phyloP scores from a whole-genome alignment of 106 monocot genomes.

The Platanthera guangdongensis region DNA sequence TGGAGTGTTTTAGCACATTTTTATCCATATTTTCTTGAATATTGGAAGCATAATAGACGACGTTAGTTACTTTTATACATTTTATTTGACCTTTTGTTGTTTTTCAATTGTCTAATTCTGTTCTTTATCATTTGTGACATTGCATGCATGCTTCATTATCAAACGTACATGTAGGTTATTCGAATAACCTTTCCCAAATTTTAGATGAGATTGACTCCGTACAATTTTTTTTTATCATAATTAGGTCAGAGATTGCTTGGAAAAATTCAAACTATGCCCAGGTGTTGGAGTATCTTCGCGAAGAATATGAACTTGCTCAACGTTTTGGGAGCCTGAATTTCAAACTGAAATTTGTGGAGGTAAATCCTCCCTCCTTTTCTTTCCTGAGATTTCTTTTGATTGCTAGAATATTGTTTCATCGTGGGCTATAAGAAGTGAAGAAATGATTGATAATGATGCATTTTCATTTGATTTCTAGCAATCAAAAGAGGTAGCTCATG shows the following conservation, averaged over 20 bases:
- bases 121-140: too few species aligned
- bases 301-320: constrained; percentile 71
- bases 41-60: neutral
- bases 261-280: constrained; percentile 76
- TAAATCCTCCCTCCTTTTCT: constrained; percentile 5
- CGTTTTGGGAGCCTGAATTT: constrained; percentile 74
- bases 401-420: neutral
- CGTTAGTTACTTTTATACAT: neutral
- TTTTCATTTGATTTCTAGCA: too few species aligned
- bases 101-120: too few species aligned
- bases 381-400: neutral
- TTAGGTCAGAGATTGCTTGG: constrained; percentile 81
- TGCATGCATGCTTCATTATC: neutral
- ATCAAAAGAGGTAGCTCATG: too few species aligned
- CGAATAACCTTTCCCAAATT: neutral
- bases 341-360: constrained; percentile 86
- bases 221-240: neutral
- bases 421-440: too few species aligned
- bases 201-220: neutral
- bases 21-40: too few species aligned
- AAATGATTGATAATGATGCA: too few species aligned
- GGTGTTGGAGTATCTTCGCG: constrained; percentile 69
- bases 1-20: too few species aligned
- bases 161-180: neutral
- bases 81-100: neutral